Conservation (phyloP, 2,329 filamentous ascomycete species). For the Didymella glomerata region DNA sequence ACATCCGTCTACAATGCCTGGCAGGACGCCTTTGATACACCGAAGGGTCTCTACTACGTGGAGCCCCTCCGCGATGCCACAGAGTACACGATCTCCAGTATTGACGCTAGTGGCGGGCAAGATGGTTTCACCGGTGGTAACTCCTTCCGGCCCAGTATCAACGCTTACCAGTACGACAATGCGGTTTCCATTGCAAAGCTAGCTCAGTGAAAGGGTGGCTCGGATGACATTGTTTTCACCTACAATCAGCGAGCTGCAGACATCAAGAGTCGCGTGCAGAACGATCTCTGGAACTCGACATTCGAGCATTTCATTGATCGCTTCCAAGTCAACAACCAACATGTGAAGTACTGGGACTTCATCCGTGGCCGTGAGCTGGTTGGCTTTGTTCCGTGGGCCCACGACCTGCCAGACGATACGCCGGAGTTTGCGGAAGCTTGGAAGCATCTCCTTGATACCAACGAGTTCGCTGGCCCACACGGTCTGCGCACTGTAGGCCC, state of each 20-base stretch:
- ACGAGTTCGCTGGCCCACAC: constrained; percentile 46
- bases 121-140: constrained; percentile 55
- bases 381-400: constrained; percentile 56
- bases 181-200: constrained; percentile 54
- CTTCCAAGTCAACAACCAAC: constrained; percentile 51
- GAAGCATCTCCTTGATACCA: constrained; percentile 49
- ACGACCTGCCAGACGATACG: constrained; percentile 54
- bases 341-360: constrained; percentile 52
- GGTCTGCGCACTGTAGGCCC: constrained; percentile 57
- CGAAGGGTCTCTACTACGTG: constrained; percentile 55
- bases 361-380: constrained; percentile 57
- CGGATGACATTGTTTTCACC: constrained; percentile 18
- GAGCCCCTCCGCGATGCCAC: constrained; percentile 56
- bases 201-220: constrained; percentile 43
- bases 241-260: constrained; percentile 42
- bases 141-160: constrained; percentile 56
- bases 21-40: constrained; percentile 51
- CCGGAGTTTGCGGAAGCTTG: constrained; percentile 50
- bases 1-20: constrained; percentile 51
- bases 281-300: constrained; percentile 56
- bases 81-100: constrained; percentile 57
- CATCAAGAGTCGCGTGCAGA: constrained; percentile 51
- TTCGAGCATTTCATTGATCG: constrained; percentile 57
- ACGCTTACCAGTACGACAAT: constrained; percentile 57
- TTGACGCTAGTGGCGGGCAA: constrained; percentile 52